Base-by-base conservation (phyloP, 805 yeast species). In the Martiniozyma abietophila region DNA sequence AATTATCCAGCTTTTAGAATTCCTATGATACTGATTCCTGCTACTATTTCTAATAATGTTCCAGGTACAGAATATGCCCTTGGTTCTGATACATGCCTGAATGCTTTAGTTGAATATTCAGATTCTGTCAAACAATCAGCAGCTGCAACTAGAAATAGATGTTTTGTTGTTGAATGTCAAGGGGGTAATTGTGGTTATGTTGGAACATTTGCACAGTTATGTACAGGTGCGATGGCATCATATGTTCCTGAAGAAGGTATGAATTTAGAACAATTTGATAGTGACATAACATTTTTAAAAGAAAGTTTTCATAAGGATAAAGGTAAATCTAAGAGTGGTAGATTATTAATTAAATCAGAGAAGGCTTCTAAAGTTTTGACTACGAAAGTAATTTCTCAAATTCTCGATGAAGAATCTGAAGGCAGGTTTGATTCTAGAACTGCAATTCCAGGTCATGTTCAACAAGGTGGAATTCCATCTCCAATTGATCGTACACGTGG, bases 391-490 rank as follows among this genome's bases (percentile, higher is more conserved):
- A 66, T 82, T 49, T 80, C 89, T n/a, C 74, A 76, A 25, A 77
- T 82, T 37, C 69, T 79, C 41, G 67, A 69, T 39, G 79, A 74
- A 44, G 76, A 75, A 41, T 71, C 77, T 19, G 60, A 68, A 15
- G 78, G 80, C 22, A 66, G 73, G 47, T 82, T 79, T 45, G 89
- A 81, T 47, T 75, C 84, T 16, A 76, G 78, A 54, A 74, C 88
- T 6, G 92, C 92, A 9, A 67, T 78, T 36, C 94, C 94, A 17
- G 92, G 94, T 16, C 94, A 81, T 52, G 88, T 81, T 21, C 92
- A 82, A 60, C 94, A 82, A 54, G 94, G 94, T 51, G 77, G 76
- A 33, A 60, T 74, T 20, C 92, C 94, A 37, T 71, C 84, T 1
- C 71, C 88, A 21, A 77, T 79, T 54, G 94, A 82, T 55, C 66